These are phyloP conservation scores for Aspergillus neoniger DNA, from an alignment of 2,329 filamentous ascomycete species.

Conservation along the genomic window DNA sequence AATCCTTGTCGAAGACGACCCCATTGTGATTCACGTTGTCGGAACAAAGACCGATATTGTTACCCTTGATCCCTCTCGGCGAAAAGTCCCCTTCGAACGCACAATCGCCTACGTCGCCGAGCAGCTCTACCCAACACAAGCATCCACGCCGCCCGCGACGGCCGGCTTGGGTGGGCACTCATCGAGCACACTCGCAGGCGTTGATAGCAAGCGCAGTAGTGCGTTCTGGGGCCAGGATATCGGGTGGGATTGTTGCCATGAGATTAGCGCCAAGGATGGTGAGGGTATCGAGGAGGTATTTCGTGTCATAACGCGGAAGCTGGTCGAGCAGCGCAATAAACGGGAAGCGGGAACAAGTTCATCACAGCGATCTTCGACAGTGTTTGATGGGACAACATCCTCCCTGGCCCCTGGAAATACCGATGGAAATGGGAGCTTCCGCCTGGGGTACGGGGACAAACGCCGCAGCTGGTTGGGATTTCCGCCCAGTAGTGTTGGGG, in stretches of 20 bases:
- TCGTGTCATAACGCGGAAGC: constrained; percentile 81
- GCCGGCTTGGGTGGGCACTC: constrained; percentile 46
- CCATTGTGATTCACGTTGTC: constrained; percentile 89
- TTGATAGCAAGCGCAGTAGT: constrained; percentile 50
- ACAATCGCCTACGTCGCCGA: constrained; percentile 96
- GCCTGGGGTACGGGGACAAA: constrained; percentile 62
- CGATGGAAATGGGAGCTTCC: constrained; percentile 59
- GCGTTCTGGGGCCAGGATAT: constrained; percentile 81
- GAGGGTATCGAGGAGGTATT: constrained; percentile 98
- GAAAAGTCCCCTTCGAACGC: constrained; percentile 89
- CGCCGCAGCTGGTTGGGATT: constrained; percentile 67
- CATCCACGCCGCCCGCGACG: constrained; percentile 68
- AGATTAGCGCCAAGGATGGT: constrained; percentile 90
- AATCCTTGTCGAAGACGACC: constrained; percentile 66
- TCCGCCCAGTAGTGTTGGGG: constrained; percentile 50
- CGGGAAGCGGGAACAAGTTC: constrained; percentile 51
- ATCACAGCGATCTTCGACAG: constrained; percentile 50
- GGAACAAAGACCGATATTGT: constrained; percentile 93
- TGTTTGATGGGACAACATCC: constrained; percentile 42
- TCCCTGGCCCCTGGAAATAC: constrained; percentile 52
- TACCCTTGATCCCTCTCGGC: constrained; percentile 72
- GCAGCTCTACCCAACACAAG: constrained; percentile 73
- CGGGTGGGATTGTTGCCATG: constrained; percentile 96
- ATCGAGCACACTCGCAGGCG: constrained; percentile 32
- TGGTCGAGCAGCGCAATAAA: constrained; percentile 68